Base-by-base conservation (phyloP, 164 flowering plant species). In the Magnolia kwangsiensis region DNA sequence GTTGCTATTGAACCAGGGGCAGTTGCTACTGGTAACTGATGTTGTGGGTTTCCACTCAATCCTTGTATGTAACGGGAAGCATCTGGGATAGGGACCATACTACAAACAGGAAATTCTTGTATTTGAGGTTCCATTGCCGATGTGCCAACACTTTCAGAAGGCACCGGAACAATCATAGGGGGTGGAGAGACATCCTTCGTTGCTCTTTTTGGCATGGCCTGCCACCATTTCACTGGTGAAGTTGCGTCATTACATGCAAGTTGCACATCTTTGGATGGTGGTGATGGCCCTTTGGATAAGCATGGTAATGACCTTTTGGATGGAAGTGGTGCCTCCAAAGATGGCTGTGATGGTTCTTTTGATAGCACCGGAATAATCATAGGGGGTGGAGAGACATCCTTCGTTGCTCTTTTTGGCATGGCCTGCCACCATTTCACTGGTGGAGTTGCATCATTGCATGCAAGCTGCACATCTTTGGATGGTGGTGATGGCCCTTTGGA, bases 351-450 rank as follows among this genome's bases (percentile, higher is more conserved):
- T 24, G 20, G 75, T 74, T 78, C 80, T 61, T 77, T 82, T 69
- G 87, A 70, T 67, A 81, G 72, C 45, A 78, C 79, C 49, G 83
- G 76, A 77, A 24, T 19, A 63, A 65, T 27, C 8, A 3, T 8
- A 72, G 16, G 27, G 23, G 84, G 23, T 45, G 89, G 78, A 67
- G 89, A 80, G 29, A 76, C 74, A 72, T 80, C 85, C 21, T 74
- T 0, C 37, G 86, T 51, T 51, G 72, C 80, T 84, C 94, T 90
- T 81, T 85, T 92, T 73, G 99, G 99, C 84, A 98, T 89, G 61
- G 98, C 99, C 79, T 98, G 94, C 45, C 99, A 97, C 45, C 99
- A 85, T 79, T 85, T 92, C 58, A 87, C 75, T 67, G 93, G 92
- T 63, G 88, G 91, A 9, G 88, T 86, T 51, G 77, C 84, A 71